Evolutionary conservation across 2,329 filamentous ascomycete species (phyloP), one percentile per base, ranked within the genome.

Genomic region (Fusarium nisikadoi): DNA sequence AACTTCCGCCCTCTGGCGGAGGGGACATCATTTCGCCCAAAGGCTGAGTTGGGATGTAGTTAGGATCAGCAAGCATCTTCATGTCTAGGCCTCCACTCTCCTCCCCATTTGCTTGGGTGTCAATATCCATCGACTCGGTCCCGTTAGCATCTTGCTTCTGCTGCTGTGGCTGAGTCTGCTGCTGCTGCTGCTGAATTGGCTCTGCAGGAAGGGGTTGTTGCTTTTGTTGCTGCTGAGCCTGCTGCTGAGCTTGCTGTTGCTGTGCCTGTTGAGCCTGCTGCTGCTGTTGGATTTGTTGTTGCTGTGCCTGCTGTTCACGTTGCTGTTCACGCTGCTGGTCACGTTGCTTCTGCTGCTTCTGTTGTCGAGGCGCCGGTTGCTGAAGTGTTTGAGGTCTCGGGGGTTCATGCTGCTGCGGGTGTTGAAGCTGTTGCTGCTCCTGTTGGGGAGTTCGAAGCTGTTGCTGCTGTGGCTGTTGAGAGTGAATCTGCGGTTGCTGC

Each of bases 1-100:
- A 92, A 73, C 88, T 91, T 23, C 88, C 88, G 11, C 89, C 90
- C 75, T 91, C 88, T 3, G 89, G 89, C 8, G 90, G 90, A 6
- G 88, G 85, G 8, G 88, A 89, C 88, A 90, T 90, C 82, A 87
- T 86, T 27, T 83, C 79, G 2, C 88, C 88, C 86, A 89, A 85
- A 8, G 88, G 88, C 45, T 87, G 83, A 6, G 85, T 81, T 1
- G 86, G 86, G 14, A 88, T 82, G 70, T 86, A 89, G 7, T 86
- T 86, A 5, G 84, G 79, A 27, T 85, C 86, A 49, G 85, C 85
- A 12, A 86, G 77, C 46, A 87, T 77, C 75, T 86, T 88, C 31
- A 82, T 80, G 16, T 87, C 85, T 38, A 86, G 70, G 20, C 82
- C 82, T 59, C 81, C 81, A n/a, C 81, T 78, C 8, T 83, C 83